A percentile compares a stretch with the other conserved stretches of the same genome.
Conservation (phyloP, 2,329 filamentous ascomycete genomes). For the Cryphonectria radicalis region DNA sequence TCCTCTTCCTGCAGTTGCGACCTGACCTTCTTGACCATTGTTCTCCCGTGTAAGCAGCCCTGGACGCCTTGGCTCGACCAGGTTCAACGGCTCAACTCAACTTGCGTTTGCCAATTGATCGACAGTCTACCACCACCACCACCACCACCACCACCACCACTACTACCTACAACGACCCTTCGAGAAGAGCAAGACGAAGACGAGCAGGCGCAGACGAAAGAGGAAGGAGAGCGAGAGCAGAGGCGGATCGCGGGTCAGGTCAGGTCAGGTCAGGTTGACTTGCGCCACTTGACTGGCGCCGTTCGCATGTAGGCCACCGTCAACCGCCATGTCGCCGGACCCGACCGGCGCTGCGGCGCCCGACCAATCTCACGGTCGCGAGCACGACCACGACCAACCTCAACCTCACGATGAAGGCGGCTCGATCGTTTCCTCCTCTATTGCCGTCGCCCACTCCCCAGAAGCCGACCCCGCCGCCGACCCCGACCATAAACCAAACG, state of each 20-base stretch:
- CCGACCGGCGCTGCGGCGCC: slow-evolving; percentile 54
- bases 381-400: slow-evolving; percentile 31
- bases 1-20: neutral
- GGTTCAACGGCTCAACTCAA: neutral
- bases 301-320: slow-evolving; percentile 50
- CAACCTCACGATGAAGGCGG: slow-evolving; percentile 54
- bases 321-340: slow-evolving; percentile 58
- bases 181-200: neutral
- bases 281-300: slow-evolving; percentile 29
- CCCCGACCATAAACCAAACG: slow-evolving; percentile 17
- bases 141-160: neutral
- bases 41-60: neutral
- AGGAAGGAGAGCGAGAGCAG: neutral
- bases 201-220: neutral
- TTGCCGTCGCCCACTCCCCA: slow-evolving; percentile 40
- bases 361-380: slow-evolving; percentile 27
- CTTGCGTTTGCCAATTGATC: slow-evolving; percentile 6
- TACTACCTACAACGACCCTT: neutral
- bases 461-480: slow-evolving; percentile 34
- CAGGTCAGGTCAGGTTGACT: slow-evolving; percentile 1
- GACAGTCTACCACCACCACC: neutral
- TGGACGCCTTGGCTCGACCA: neutral
- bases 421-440: slow-evolving; percentile 39
- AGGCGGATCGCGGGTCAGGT: neutral
- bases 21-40: neutral